phyloP scores from a whole-genome alignment of 768 basidiomycete genomes.

The Xerocomellus amylosporus region DNA sequence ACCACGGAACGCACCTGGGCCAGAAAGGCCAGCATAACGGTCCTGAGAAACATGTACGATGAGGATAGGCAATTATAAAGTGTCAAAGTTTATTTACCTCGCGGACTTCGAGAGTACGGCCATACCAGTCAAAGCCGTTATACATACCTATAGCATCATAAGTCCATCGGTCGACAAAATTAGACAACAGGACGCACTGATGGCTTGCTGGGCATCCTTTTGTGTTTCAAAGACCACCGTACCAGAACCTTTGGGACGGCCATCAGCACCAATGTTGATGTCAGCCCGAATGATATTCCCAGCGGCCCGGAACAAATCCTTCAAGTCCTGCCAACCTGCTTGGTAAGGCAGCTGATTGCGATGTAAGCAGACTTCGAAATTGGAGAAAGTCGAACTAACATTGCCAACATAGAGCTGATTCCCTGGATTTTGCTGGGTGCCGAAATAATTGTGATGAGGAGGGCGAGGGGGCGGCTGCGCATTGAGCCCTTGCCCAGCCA shows the following conservation, averaged over 20 bases:
- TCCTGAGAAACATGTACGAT: slow-evolving; percentile 48
- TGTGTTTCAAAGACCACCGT: slow-evolving; percentile 93
- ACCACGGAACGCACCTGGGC: slow-evolving; percentile 56
- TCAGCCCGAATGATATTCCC: slow-evolving; percentile 96
- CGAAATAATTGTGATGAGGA: slow-evolving; percentile 73
- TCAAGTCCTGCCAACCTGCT: slow-evolving; percentile 99
- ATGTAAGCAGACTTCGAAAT: slow-evolving; percentile 3
- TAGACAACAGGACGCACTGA: slow-evolving; percentile 55
- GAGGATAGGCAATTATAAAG: neutral
- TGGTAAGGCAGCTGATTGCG: slow-evolving; percentile 78
- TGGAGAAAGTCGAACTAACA: slow-evolving; percentile 42
- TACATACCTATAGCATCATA: slow-evolving; percentile 69
- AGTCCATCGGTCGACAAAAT: neutral
- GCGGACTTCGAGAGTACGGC: slow-evolving; percentile 90
- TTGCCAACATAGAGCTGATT: slow-evolving; percentile 93
- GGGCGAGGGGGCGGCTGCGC: slow-evolving; percentile 82
- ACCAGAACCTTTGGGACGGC: slow-evolving; percentile 94
- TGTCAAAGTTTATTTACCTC: slow-evolving; percentile 54
- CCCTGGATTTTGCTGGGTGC: slow-evolving; percentile 58
- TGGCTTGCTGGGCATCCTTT: slow-evolving; percentile 89
- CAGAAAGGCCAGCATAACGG: slow-evolving; percentile 83
- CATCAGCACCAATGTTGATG: slow-evolving; percentile 90
- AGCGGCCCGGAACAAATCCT: slow-evolving; percentile 93
- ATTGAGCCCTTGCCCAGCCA: slow-evolving; percentile 85
- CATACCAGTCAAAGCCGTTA: slow-evolving; percentile 97